Conservation (phyloP, 2,329 filamentous ascomycete genomes). For the Lasiodiplodia hormozganensis region DNA sequence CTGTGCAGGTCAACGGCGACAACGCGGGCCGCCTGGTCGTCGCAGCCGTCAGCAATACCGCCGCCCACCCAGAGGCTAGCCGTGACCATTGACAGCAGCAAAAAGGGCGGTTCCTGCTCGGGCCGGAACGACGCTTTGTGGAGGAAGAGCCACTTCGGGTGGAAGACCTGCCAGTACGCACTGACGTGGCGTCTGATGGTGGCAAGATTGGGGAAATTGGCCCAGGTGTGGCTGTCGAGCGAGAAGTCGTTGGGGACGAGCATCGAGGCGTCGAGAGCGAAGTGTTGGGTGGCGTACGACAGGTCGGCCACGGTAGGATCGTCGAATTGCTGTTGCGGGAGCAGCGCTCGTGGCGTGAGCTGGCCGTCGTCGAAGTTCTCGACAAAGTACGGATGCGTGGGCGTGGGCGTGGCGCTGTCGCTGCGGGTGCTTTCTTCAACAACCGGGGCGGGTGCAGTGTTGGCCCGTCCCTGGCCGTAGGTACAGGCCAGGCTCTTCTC, state of each 20-base stretch:
- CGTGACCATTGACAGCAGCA: conserved; percentile 25
- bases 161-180: conserved; percentile 12
- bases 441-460: background rate
- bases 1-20: conserved; percentile 6
- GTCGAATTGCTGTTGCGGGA: background rate
- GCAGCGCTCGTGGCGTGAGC: background rate
- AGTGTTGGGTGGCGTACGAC: background rate
- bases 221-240: conserved; percentile 11
- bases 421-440: background rate
- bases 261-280: conserved; percentile 9
- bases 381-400: background rate
- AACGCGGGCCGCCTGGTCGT: background rate
- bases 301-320: background rate
- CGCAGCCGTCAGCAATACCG: background rate
- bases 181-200: background rate
- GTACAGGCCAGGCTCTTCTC: conserved; percentile 4
- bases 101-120: conserved; percentile 21
- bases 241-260: conserved; percentile 8
- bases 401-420: background rate
- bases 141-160: conserved; percentile 22
- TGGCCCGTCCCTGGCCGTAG: background rate
- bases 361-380: background rate
- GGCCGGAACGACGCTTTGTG: conserved; percentile 19
- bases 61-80: conserved; percentile 12
- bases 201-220: conserved; percentile 19